Conservation (phyloP, 1,284 basidiomycete genomes). For the Ustilago loliicola region DNA sequence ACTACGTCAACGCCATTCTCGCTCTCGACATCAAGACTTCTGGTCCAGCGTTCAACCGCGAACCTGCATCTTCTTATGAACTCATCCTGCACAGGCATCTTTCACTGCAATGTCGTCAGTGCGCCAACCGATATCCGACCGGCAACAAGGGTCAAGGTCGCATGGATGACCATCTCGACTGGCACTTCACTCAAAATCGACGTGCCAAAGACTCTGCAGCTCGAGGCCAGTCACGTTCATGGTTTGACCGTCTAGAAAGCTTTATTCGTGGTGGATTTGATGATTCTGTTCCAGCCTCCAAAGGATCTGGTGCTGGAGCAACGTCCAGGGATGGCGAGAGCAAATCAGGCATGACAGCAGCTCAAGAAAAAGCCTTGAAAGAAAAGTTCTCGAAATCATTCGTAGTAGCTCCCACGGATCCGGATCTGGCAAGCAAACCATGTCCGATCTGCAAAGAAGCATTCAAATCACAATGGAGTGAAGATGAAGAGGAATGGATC, state of each 20-base stretch:
- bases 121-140: conserved; percentile 87
- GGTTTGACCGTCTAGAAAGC: conserved; percentile 86
- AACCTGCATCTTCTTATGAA: conserved; percentile 71
- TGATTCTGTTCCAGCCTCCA: conserved; percentile 49
- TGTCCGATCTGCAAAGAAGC: conserved; percentile 98
- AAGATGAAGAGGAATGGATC: conserved; percentile 99
- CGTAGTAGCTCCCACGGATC: conserved; percentile 83
- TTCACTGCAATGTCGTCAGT: conserved; percentile 90
- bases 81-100: conserved; percentile 73
- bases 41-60: conserved; percentile 81
- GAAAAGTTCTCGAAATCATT: conserved; percentile 73
- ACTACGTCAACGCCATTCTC: conserved; percentile 81
- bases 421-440: conserved; percentile 84
- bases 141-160: conserved; percentile 79
- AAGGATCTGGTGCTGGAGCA: conserved; percentile 14
- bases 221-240: conserved; percentile 89
- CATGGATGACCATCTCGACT: conserved; percentile 91
- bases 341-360: conserved; percentile 72
- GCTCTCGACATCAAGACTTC: conserved; percentile 79
- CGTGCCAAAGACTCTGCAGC: conserved; percentile 86
- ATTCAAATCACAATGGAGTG: conserved; percentile 90
- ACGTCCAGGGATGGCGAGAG: conserved; percentile 56
- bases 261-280: conserved; percentile 70
- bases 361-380: conserved; percentile 77
- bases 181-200: conserved; percentile 95